Percentiles rank a stretch among this genome's conserved stretches.
Evolutionary conservation across 139 green algal species (phyloP).

Genomic region (Tetradesmus lagerheimii): DNA sequence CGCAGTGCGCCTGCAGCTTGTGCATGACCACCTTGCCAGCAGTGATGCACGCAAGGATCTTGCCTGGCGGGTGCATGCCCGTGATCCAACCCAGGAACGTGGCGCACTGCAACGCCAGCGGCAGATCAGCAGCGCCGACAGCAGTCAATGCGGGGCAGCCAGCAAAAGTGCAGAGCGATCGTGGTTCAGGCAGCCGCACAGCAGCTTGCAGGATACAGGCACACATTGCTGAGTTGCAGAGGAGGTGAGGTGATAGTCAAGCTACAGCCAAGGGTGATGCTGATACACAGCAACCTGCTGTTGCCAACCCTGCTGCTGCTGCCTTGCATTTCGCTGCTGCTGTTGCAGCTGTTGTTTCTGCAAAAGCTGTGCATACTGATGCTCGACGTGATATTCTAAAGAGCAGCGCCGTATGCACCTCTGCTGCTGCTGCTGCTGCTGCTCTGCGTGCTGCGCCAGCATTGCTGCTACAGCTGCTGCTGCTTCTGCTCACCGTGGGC

Average conservation of each 20-base stretch:
- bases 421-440: not conserved
- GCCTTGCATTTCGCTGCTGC: not conserved
- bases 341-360: not conserved
- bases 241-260: no score
- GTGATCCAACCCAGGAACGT: constrained; percentile 80
- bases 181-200: not conserved
- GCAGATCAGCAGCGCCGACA: not conserved
- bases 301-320: not conserved
- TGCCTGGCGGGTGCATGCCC: constrained; percentile 77
- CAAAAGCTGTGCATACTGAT: not conserved
- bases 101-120: not conserved
- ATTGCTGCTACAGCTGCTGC: not conserved
- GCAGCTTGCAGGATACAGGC: not conserved
- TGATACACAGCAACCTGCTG: not conserved
- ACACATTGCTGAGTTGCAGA: no score
- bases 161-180: no score
- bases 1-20: constrained; percentile 36
- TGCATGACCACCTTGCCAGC: constrained; percentile 43
- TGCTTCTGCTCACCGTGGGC: constrained; percentile 67
- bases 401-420: not conserved
- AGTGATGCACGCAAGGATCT: constrained; percentile 58
- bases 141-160: no score
- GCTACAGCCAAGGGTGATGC: no score
- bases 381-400: not conserved
- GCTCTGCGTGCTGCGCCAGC: not conserved